These are phyloP conservation scores for Neofusicoccum ribis DNA, from an alignment of 2,329 filamentous ascomycete species.

Conservation along the genomic window DNA sequence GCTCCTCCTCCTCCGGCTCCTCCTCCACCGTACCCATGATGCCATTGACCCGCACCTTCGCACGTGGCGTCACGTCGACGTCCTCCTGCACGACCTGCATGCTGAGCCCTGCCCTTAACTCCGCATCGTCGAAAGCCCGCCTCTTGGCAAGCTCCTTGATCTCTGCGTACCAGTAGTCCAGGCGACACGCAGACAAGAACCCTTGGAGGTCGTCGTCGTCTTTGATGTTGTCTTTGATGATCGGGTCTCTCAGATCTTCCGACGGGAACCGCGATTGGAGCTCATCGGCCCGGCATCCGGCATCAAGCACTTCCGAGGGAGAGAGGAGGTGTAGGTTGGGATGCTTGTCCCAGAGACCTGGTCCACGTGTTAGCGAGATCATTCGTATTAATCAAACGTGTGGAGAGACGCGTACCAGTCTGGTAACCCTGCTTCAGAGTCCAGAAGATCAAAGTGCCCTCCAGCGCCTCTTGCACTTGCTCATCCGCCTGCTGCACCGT, in stretches of 20 bases:
- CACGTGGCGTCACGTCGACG: conserved; percentile 15
- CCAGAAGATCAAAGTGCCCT: conserved; percentile 64
- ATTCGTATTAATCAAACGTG: not conserved
- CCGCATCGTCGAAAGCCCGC: not conserved
- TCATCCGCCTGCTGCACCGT: conserved; percentile 72
- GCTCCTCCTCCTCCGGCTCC: conserved; percentile 16
- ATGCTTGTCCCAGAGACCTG: conserved; percentile 22
- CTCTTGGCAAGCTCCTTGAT: conserved; percentile 40
- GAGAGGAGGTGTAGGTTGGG: conserved; percentile 24
- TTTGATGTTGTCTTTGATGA: conserved; percentile 69
- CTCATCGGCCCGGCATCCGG: conserved; percentile 57
- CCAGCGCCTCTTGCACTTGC: conserved; percentile 62
- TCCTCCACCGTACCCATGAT: conserved; percentile 14
- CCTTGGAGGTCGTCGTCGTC: conserved; percentile 69
- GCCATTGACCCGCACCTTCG: conserved; percentile 15
- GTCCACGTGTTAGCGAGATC: conserved; percentile 12
- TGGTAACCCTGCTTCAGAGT: conserved; percentile 66
- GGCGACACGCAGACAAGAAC: conserved; percentile 66
- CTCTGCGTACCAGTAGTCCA: conserved; percentile 67
- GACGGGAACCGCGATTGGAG: conserved; percentile 54
- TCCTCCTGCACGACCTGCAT: conserved; percentile 10
- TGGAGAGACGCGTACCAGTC: conserved; percentile 54
- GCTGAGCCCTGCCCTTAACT: conserved; percentile 13
- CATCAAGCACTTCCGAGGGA: conserved; percentile 36
- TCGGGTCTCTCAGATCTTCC: conserved; percentile 63